Conservation (phyloP, 768 basidiomycete species). For the Panaeolus cyanescens region DNA sequence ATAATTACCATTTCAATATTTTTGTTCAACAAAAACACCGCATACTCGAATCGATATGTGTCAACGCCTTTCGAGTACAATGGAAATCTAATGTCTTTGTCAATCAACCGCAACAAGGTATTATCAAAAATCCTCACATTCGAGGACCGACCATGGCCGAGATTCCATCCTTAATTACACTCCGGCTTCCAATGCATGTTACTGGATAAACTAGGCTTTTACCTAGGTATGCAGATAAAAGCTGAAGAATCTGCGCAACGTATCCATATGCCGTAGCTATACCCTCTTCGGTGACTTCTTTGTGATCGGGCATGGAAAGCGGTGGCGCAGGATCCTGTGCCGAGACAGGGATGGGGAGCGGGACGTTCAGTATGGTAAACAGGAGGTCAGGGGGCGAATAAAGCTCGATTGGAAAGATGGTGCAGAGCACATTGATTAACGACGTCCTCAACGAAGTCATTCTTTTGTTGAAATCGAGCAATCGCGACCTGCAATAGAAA, state of each 20-base stretch:
- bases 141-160: conserved; percentile 95
- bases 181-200: conserved; percentile 87
- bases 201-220: conserved; percentile 85
- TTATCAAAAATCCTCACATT: conserved; percentile 57
- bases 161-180: conserved; percentile 89
- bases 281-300: conserved; percentile 79
- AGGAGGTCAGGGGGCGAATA: conserved; percentile 83
- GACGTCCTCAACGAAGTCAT: conserved; percentile 51
- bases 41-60: conserved; percentile 96
- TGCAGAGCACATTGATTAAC: conserved; percentile 69
- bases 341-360: conserved; percentile 85
- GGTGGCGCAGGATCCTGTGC: conserved; percentile 85
- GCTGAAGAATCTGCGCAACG: conserved; percentile 82
- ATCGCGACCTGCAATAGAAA: conserved; percentile 40
- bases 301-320: conserved; percentile 60
- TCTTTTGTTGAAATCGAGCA: neutral
- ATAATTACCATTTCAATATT: conserved; percentile 86
- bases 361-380: conserved; percentile 82
- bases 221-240: conserved; percentile 78
- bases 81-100: conserved; percentile 74
- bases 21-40: conserved; percentile 95
- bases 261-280: conserved; percentile 91
- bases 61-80: conserved; percentile 94
- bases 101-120: neutral
- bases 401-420: conserved; percentile 89